Percentiles rank a stretch among this genome's conserved stretches.
Evolutionary conservation across 768 basidiomycete genomes (phyloP).

Genomic region (Kwoniella dejecticola): DNA sequence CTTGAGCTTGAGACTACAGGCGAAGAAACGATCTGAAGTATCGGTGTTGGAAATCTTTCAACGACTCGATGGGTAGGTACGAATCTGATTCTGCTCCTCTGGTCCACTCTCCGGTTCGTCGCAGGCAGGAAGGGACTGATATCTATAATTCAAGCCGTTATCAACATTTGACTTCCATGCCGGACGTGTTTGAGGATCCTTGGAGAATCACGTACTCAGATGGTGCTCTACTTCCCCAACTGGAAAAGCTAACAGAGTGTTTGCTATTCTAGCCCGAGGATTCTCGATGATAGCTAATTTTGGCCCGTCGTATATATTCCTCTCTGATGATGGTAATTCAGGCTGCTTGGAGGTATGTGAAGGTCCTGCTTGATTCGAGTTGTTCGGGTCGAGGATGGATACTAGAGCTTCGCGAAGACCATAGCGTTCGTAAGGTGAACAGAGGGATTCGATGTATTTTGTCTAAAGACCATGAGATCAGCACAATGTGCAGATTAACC

Average conservation of each 20-base stretch:
- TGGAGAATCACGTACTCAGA: constrained; percentile 24
- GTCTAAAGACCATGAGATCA: constrained; percentile 1
- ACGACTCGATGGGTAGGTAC: constrained; percentile 22
- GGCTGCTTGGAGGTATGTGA: constrained; percentile 20
- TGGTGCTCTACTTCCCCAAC: constrained; percentile 29
- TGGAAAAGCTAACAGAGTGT: constrained; percentile 21
- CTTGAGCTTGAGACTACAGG: constrained; percentile 26
- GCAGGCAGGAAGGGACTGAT: constrained; percentile 26
- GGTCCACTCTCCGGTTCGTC: constrained; percentile 10
- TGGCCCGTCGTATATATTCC: constrained; percentile 22
- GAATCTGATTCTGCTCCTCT: constrained; percentile 14
- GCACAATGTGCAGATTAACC: not conserved
- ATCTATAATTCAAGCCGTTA: constrained; percentile 20
- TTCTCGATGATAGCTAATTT: constrained; percentile 19
- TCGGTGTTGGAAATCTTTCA: constrained; percentile 32
- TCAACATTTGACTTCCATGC: too few relatives aligned
- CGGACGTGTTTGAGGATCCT: too few relatives aligned
- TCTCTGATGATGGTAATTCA: not conserved
- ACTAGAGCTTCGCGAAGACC: constrained; percentile 18
- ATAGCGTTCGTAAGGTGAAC: constrained; percentile 21
- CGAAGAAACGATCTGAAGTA: constrained; percentile 36
- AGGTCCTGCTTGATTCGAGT: constrained; percentile 10
- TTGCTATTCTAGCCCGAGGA: constrained; percentile 20
- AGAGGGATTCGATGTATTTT: constrained; percentile 16
- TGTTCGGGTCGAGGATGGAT: constrained; percentile 8